A percentile compares a stretch with the other conserved stretches of the same genome.
phyloP scores from a whole-genome alignment of 1,284 basidiomycete genomes.

The Rhodotorula sp. region DNA sequence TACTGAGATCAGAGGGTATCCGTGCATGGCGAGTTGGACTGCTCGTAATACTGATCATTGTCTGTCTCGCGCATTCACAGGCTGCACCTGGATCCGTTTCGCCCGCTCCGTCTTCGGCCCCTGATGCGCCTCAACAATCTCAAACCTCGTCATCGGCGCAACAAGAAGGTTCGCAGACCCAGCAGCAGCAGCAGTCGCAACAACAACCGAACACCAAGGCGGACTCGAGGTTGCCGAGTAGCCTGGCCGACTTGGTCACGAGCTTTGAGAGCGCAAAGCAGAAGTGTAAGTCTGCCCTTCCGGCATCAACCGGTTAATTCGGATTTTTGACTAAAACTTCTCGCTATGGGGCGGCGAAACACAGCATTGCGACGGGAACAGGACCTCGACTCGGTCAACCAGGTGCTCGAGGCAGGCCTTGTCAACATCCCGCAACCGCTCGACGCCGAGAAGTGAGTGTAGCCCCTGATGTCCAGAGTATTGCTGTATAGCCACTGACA shows the following conservation, averaged over 20 bases:
- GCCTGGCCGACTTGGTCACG: slow-evolving; percentile 85
- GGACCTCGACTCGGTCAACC: slow-evolving; percentile 71
- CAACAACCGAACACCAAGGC: slow-evolving; percentile 3
- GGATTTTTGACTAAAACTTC: slow-evolving; percentile 21
- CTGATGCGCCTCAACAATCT: not conserved
- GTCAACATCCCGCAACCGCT: slow-evolving; percentile 83
- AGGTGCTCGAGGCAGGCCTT: slow-evolving; percentile 86
- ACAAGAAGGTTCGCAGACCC: slow-evolving; percentile 41
- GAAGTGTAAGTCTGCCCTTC: slow-evolving; percentile 61
- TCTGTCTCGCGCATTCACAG: slow-evolving; percentile 3
- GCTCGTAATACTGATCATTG: not conserved
- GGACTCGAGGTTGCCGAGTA: slow-evolving; percentile 59
- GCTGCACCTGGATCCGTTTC: slow-evolving; percentile 1
- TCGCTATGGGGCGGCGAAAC: not conserved
- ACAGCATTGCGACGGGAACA: slow-evolving; percentile 79
- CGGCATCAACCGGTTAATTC: too few species aligned
- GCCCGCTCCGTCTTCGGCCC: not conserved
- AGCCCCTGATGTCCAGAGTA: not conserved
- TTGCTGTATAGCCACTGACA: slow-evolving; percentile 9
- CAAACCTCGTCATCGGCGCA: slow-evolving; percentile 4
- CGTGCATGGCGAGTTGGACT: not conserved
- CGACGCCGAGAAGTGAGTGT: slow-evolving; percentile 84
- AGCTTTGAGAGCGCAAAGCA: slow-evolving; percentile 96
- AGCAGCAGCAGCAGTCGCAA: slow-evolving; percentile 28
- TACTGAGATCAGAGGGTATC: not conserved